Conservation (phyloP, 202 grass and related monocot species). For the Musa balbisiana region DNA sequence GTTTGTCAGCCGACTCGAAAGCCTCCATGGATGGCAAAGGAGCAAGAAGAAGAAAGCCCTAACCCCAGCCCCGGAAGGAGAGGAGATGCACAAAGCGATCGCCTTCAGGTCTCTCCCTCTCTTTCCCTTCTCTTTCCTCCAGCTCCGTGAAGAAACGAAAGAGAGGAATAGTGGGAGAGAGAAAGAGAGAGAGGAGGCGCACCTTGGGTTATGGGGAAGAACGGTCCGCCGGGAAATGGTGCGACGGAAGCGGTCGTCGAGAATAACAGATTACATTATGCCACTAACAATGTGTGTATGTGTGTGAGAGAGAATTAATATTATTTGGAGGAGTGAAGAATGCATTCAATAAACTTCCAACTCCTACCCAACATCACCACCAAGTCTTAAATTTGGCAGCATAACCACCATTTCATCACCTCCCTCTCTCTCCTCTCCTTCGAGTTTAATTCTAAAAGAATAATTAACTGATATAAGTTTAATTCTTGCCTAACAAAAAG, state of each 20-base stretch:
- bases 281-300: no score
- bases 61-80: background rate
- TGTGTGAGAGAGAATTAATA: no score
- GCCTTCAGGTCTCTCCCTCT: background rate
- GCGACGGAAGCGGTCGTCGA: conserved; percentile 9
- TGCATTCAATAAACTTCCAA: no score
- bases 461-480: no score
- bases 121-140: background rate
- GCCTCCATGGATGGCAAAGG: background rate
- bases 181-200: background rate
- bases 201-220: background rate
- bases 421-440: no score
- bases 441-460: no score
- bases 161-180: background rate
- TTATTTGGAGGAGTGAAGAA: no score
- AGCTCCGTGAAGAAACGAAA: background rate
- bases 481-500: no score
- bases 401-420: no score
- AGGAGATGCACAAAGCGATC: background rate
- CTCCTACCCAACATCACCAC: no score
- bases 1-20: background rate
- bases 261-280: background rate
- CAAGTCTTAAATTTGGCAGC: no score
- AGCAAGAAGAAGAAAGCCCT: background rate
- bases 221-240: background rate